A percentile compares a stretch with the other conserved stretches of the same genome.
phyloP scores from a whole-genome alignment of 495 filamentous ascomycete species.

The Penicillium arizonense region DNA sequence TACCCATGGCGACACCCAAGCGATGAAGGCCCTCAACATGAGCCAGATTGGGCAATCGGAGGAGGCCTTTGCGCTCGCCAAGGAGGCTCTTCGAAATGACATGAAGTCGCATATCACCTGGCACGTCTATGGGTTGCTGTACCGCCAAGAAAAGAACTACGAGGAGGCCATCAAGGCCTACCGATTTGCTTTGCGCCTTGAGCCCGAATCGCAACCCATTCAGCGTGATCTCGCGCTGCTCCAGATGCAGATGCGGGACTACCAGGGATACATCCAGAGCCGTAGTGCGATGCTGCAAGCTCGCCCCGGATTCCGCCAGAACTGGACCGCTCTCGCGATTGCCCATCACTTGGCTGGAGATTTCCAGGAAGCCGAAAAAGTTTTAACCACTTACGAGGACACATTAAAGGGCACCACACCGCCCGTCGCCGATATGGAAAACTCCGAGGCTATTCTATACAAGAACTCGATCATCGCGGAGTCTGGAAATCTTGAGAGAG shows the following conservation, averaged over 20 bases:
- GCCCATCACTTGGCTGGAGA: slow-evolving; percentile 89
- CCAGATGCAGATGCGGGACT: slow-evolving; percentile 96
- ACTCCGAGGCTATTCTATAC: slow-evolving; percentile 94
- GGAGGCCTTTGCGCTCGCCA: slow-evolving; percentile 90
- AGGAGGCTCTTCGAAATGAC: slow-evolving; percentile 84
- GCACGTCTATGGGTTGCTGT: slow-evolving; percentile 98
- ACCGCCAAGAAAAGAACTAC: slow-evolving; percentile 90
- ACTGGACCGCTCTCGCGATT: slow-evolving; percentile 94
- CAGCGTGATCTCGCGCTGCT: slow-evolving; percentile 89
- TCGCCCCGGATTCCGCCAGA: slow-evolving; percentile 74
- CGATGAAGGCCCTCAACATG: slow-evolving; percentile 97
- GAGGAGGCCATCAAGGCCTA: slow-evolving; percentile 99
- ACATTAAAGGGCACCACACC: slow-evolving; percentile 76
- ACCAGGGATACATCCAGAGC: slow-evolving; percentile 87
- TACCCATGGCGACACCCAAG: slow-evolving; percentile 96
- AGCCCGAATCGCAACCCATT: slow-evolving; percentile 91
- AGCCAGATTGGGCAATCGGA: slow-evolving; percentile 86
- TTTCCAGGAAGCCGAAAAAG: slow-evolving; percentile 80
- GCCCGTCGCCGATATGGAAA: slow-evolving; percentile 74
- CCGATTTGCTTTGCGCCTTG: slow-evolving; percentile 86
- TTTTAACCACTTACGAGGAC: slow-evolving; percentile 87
- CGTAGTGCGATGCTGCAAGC: slow-evolving; percentile 80
- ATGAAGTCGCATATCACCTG: slow-evolving; percentile 99
- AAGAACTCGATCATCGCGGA: slow-evolving; percentile 95
- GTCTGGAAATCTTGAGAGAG: slow-evolving; percentile 70